These are phyloP conservation scores for Ophiognomonia clavigignenti-juglandacearum DNA, from an alignment of 2,329 filamentous ascomycete genomes.

Conservation along the genomic window DNA sequence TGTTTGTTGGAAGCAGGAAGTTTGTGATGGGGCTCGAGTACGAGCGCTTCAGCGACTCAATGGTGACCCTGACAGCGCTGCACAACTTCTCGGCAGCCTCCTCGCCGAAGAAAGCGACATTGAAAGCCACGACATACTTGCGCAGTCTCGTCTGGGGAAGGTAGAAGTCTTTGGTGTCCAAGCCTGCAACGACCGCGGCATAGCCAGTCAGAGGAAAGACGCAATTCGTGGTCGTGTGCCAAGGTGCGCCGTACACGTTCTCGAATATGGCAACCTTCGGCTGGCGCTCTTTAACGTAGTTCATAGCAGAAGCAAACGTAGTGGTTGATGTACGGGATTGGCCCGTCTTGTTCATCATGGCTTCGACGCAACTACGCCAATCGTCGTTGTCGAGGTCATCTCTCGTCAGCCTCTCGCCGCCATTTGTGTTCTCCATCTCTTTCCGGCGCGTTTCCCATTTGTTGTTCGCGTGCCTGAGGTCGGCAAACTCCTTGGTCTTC, in stretches of 20 bases:
- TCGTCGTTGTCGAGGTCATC: constrained; percentile 10
- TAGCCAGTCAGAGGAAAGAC: constrained; percentile 50
- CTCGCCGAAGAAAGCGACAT: constrained; percentile 29
- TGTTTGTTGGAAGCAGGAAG: constrained; percentile 55
- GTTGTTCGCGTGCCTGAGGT: neutral
- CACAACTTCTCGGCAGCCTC: constrained; percentile 23
- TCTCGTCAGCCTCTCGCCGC: constrained; percentile 33
- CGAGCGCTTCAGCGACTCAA: constrained; percentile 44
- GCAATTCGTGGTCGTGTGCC: constrained; percentile 41
- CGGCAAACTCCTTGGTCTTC: constrained; percentile 22
- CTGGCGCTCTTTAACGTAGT: constrained; percentile 31
- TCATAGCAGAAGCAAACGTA: constrained; percentile 22
- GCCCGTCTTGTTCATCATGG: constrained; percentile 4
- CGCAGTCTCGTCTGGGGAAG: constrained; percentile 65
- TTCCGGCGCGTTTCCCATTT: constrained; percentile 40
- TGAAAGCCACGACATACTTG: constrained; percentile 56
- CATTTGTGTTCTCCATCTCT: constrained; percentile 48
- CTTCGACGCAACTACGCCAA: constrained; percentile 8
- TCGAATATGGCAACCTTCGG: constrained; percentile 67
- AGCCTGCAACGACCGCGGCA: constrained; percentile 36
- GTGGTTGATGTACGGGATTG: constrained; percentile 15
- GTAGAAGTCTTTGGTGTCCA: constrained; percentile 69
- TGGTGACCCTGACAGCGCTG: constrained; percentile 36
- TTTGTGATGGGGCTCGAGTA: constrained; percentile 59
- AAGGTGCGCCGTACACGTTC: constrained; percentile 61